Evolutionary conservation across 179 eudicot species (phyloP), one percentile per base, ranked within the genome.

Genomic region (Gypsophila paniculata): DNA sequence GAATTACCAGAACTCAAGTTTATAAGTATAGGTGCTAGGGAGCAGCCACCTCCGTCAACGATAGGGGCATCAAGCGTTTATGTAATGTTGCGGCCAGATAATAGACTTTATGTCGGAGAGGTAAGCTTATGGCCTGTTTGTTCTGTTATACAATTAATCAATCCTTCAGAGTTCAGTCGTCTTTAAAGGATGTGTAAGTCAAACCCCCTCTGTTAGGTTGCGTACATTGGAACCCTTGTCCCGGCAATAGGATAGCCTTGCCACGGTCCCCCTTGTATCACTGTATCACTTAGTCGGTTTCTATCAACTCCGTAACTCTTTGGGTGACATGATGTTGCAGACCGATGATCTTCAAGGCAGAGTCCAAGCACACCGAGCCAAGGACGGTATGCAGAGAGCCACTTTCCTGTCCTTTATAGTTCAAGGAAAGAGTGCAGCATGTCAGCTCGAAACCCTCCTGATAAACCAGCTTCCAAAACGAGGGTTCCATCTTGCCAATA

Each of bases 341-440:
- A 89, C 97, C 12, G 99, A 91, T 81, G 96, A 91, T 82, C 99
- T 94, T 61, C 89, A 88, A 69, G 96, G 96, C 5, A 87, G 99
- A 58, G 79, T 94, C 18, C 84, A 82, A 72, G 83, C 97, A 68
- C 99, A 94, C 84, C 87, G 99, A 34, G 69, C 79, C 15, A 88
- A 87, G 77, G 87, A 79, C 17, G 96, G 87, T 49, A 83, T 89
- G 96, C 86, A 83, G 72, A 86, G 74, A 61, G 96, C 90, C 22
- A 51, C 75, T 0, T 91, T 91, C 72, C 69, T 91, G 32, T 94
- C 88, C 66, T 83, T 91, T 54, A 70, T 88, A 66, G 97, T 91
- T 68, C 80, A 85, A 10, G 99, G 97, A 17, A 94, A 94, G 83
- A 94, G 99, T 76, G 34, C 84, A 70, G 99, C 99, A 62, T 89